Conservation (phyloP, 176 grass and related monocot genomes). For the Rhynchospora pubera region DNA sequence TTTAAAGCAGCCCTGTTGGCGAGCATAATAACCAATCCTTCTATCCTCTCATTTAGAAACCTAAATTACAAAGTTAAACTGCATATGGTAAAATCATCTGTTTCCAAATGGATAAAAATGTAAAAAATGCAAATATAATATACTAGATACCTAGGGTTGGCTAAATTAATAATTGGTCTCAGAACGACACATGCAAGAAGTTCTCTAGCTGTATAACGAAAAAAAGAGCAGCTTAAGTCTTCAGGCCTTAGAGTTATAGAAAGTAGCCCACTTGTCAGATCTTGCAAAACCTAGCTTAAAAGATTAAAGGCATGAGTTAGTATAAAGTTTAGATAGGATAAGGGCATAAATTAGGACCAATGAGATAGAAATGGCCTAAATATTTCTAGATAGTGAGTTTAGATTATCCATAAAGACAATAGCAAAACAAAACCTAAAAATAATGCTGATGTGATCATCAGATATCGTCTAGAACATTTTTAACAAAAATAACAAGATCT, state of each 20-base stretch:
- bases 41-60: conserved; percentile 98
- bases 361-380: not conserved
- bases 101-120: not conserved
- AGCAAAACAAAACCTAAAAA: not conserved
- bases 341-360: not conserved
- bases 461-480: not conserved
- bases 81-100: conserved; percentile 4
- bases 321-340: not conserved
- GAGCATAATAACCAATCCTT: conserved; percentile 61
- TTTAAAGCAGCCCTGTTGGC: conserved; percentile 36
- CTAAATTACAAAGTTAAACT: conserved; percentile 36
- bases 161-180: conserved; percentile 77
- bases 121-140: conserved; percentile 4
- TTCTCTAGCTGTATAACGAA: conserved; percentile 63
- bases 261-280: conserved; percentile 60
- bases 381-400: not conserved
- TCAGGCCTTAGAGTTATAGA: conserved; percentile 61
- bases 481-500: not conserved
- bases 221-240: conserved; percentile 78
- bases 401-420: not conserved
- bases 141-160: conserved; percentile 74
- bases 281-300: conserved; percentile 60
- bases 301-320: conserved; percentile 12
- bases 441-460: not conserved
- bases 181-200: conserved; percentile 90